Evolutionary conservation across 129 eudicot species (phyloP).

Genomic region (Lactuca sativa): DNA sequence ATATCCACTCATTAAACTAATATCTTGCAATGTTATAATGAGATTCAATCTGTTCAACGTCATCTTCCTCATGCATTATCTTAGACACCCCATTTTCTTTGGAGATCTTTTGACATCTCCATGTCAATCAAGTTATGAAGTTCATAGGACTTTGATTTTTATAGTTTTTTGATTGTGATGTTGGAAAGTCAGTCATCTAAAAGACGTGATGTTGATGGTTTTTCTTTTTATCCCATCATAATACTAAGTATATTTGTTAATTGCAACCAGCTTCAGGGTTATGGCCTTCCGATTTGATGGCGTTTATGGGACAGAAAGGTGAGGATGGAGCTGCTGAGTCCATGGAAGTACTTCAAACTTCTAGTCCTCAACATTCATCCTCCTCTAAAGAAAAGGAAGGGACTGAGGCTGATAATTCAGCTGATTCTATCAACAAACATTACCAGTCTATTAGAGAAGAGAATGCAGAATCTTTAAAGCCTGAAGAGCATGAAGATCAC

Average conservation of each 20-base stretch:
- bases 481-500: slow-evolving; percentile 34
- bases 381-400: slow-evolving; percentile 38
- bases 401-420: slow-evolving; percentile 31
- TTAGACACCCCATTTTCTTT: neutral
- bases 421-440: slow-evolving; percentile 34
- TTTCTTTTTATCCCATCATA: neutral
- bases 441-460: slow-evolving; percentile 34
- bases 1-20: no score
- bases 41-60: neutral
- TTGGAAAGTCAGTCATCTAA: slow-evolving; percentile 16
- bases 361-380: slow-evolving; percentile 30
- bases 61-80: neutral
- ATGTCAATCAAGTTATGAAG: slow-evolving; percentile 12
- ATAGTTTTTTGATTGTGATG: slow-evolving; percentile 1
- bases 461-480: slow-evolving; percentile 32
- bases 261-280: slow-evolving; percentile 54
- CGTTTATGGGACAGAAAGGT: slow-evolving; percentile 61
- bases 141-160: neutral
- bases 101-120: neutral
- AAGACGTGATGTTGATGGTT: neutral
- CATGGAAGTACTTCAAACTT: slow-evolving; percentile 33
- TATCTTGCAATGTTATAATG: slow-evolving; percentile 7
- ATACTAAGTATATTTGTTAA: slow-evolving; percentile 13
- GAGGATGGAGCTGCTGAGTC: slow-evolving; percentile 47
- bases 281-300: slow-evolving; percentile 53